Evolutionary conservation across 352 stramenopile genomes (phyloP).

Genomic region (Elongisporangium anandrum): DNA sequence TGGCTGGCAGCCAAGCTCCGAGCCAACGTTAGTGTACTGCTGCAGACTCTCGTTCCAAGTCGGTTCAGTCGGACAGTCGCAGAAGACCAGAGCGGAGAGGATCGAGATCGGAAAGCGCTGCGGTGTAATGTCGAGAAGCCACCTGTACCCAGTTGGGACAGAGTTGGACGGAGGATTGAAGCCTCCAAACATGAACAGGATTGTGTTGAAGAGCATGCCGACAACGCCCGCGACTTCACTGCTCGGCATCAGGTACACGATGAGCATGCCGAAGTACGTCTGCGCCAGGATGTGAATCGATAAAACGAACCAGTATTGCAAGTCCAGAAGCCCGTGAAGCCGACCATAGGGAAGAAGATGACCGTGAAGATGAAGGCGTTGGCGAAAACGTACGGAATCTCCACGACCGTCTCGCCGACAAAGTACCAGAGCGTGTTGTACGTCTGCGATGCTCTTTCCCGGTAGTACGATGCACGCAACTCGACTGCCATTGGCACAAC

Average conservation of each 20-base stretch:
- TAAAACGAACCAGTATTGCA: conserved; percentile 39
- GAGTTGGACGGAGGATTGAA: conserved; percentile 24
- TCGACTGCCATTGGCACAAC: conserved; percentile 62
- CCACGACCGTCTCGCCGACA: conserved; percentile 59
- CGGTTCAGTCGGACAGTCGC: conserved; percentile 18
- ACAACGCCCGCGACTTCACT: conserved; percentile 27
- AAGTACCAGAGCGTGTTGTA: conserved; percentile 72
- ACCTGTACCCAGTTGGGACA: conserved; percentile 28
- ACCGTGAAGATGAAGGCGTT: conserved; percentile 32
- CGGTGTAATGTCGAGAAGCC: conserved; percentile 30
- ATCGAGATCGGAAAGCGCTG: conserved; percentile 28
- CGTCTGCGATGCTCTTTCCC: conserved; percentile 79
- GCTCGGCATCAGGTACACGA: conserved; percentile 25
- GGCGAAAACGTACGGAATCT: conserved; percentile 58
- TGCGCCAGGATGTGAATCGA: conserved; percentile 26
- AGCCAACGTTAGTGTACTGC: conserved; percentile 11
- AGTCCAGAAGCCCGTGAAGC: conserved; percentile 25
- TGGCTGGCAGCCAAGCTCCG: conserved; percentile 17
- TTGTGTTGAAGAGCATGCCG: conserved; percentile 30
- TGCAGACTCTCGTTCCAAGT: conserved; percentile 13
- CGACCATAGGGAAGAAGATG: conserved; percentile 44
- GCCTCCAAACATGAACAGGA: conserved; percentile 34
- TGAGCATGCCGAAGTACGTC: conserved; percentile 26
- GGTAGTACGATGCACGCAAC: conserved; percentile 85
- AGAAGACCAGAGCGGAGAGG: conserved; percentile 21